Percentiles rank a stretch among this genome's conserved stretches.
These are phyloP conservation scores for Citrus hindsii DNA, from an alignment of 345 rosid species.

Conservation along the genomic window DNA sequence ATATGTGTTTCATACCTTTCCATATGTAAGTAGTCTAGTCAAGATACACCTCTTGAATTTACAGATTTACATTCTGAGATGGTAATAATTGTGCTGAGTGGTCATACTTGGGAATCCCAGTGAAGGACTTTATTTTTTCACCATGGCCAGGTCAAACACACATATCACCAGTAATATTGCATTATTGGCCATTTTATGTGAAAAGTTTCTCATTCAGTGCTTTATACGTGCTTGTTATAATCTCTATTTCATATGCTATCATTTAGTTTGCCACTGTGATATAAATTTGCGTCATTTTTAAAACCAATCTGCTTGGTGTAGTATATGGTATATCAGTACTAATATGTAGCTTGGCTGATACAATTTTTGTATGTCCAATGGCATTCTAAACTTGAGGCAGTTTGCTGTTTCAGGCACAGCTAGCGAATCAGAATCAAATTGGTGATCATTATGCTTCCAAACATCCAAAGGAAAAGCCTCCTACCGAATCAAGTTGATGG, in stretches of 20 bases:
- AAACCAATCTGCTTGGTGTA: neutral
- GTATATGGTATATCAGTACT: no score
- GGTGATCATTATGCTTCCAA: slow-evolving; percentile 64
- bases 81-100: neutral
- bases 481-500: slow-evolving; percentile 41
- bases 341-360: neutral
- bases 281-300: neutral
- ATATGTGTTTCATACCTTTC: neutral
- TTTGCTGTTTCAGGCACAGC: slow-evolving; percentile 42
- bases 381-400: neutral
- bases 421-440: slow-evolving; percentile 66
- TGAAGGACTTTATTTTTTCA: neutral
- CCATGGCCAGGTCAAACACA: neutral
- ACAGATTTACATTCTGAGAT: neutral
- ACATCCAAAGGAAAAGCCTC: slow-evolving; percentile 70
- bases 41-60: neutral
- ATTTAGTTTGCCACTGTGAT: neutral
- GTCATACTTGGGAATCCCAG: no score
- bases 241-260: neutral
- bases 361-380: neutral
- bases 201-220: neutral
- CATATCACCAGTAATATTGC: neutral
- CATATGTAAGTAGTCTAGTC: neutral
- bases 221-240: neutral
- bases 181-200: neutral